Conservation (phyloP, 169 alveolate genomes). For the Plasmodium vivax region DNA sequence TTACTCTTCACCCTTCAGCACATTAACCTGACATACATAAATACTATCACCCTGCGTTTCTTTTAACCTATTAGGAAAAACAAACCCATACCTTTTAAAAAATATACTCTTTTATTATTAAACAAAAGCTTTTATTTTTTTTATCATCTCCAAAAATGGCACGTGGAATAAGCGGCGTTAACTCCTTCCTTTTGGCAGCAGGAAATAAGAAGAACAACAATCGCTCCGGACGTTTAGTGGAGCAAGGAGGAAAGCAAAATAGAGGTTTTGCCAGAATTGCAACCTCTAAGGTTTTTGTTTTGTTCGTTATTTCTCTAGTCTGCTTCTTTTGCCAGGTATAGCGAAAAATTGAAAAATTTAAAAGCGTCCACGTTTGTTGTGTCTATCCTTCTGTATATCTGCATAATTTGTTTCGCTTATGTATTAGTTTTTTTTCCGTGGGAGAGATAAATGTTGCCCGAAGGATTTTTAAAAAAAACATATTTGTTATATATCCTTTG, state of each 20-base stretch:
- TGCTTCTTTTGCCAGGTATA: background rate
- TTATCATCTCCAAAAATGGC: background rate
- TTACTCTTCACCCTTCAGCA: background rate
- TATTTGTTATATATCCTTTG: background rate
- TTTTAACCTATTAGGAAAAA: background rate
- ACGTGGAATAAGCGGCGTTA: background rate
- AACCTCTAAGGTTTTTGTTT: background rate
- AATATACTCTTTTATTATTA: background rate
- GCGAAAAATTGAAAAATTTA: background rate
- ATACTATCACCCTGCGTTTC: background rate
- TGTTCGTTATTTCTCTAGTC: background rate
- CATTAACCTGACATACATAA: background rate
- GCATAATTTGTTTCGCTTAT: background rate
- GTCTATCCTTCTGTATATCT: background rate
- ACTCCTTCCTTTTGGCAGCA: background rate
- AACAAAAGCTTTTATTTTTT: background rate
- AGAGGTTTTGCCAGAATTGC: background rate
- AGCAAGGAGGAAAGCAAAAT: background rate
- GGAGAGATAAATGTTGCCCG: background rate
- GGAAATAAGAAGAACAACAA: background rate
- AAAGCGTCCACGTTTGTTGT: background rate
- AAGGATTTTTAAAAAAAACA: background rate
- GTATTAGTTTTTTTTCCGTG: background rate
- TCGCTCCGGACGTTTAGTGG: background rate
- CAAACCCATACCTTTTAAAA: background rate